These are phyloP conservation scores for Ceratopteris richardii DNA, from an alignment of 75 land plant genomes.

Conservation along the genomic window DNA sequence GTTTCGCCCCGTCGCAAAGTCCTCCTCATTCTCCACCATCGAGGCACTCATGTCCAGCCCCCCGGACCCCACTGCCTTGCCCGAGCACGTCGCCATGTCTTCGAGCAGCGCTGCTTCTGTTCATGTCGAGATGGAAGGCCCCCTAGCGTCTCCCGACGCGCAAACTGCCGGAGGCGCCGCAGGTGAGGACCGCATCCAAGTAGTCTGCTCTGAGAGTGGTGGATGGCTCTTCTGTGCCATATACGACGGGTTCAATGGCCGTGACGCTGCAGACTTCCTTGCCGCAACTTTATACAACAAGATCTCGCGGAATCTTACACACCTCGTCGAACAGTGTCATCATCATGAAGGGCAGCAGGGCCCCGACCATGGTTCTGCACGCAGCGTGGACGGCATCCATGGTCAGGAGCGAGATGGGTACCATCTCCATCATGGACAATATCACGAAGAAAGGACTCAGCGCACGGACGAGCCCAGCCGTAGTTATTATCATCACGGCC, in stretches of 20 bases:
- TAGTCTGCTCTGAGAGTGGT: constrained; percentile 79
- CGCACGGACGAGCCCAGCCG: no score
- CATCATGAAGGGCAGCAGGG: no score
- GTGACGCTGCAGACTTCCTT: constrained; percentile 84
- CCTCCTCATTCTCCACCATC: constrained; percentile 44
- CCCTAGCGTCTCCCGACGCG: constrained; percentile 49
- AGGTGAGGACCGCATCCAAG: constrained; percentile 87
- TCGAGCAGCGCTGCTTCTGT: background rate
- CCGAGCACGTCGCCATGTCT: background rate
- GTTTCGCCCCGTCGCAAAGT: constrained; percentile 50
- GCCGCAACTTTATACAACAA: constrained; percentile 71
- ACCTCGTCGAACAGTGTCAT: background rate
- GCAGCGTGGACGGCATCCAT: background rate
- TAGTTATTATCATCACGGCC: no score
- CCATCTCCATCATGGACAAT: no score
- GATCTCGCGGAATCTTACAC: constrained; percentile 22
- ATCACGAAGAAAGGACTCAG: no score
- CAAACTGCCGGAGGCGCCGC: constrained; percentile 90
- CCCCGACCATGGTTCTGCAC: no score
- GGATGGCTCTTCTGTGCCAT: constrained; percentile 76
- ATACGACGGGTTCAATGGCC: constrained; percentile 83
- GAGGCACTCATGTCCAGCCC: constrained; percentile 15
- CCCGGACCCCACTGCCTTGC: background rate
- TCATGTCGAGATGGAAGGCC: constrained; percentile 8
- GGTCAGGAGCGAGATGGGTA: no score